Base-by-base conservation (phyloP, 1,139 yeast genomes). In the Saccharomyces hybrid region DNA sequence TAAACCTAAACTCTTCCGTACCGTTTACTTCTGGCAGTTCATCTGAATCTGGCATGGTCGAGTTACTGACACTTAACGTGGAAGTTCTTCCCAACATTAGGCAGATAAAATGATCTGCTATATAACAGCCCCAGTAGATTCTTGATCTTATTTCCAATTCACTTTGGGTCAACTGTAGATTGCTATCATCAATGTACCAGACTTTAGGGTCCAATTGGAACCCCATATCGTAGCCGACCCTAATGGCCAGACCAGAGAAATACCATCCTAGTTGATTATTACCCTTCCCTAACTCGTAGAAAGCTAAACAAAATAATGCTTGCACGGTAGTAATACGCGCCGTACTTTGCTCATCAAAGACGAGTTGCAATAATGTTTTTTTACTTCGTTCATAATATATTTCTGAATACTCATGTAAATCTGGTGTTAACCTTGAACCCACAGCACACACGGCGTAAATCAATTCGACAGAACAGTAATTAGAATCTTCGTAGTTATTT, bases 221-320 rank as follows among this genome's bases (percentile, higher is more conserved):
- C 1, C 87, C 87, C 60, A 83, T 70, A 61, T 82, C 86, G 59
- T 75, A 80, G 1, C 88, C 87, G 76, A 83, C 83, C 55, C 87
- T 69, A 62, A 82, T 78, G 3, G 86, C 87, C 55, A 80, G 74
- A 0, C 87, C 88, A n/a, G 81, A 75, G 32, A 81, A 72, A 77
- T 82, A 77, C 88, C 87, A 83, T 5, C 84, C 84, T 52, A 80
- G 72, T 25, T 83, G 78, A 60, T 79, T 79, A 54, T 75, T 70
- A 0, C 86, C 86, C 60, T 77, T 78, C 55, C 83, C 81, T 44
- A 81, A 77, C 65, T 83, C 87, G 62, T 80, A 81, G 57, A 81
- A 77, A 9, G 84, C 83, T 23, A 81, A 69, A 29, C 81, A 70
- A 41, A 81, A 68, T 54, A 78, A 75, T 19, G 82, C 75, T 62